Percentiles rank a stretch among this genome's conserved stretches.
Evolutionary conservation across 2,329 filamentous ascomycete species (phyloP).

Genomic region (Monilinia polystroma): DNA sequence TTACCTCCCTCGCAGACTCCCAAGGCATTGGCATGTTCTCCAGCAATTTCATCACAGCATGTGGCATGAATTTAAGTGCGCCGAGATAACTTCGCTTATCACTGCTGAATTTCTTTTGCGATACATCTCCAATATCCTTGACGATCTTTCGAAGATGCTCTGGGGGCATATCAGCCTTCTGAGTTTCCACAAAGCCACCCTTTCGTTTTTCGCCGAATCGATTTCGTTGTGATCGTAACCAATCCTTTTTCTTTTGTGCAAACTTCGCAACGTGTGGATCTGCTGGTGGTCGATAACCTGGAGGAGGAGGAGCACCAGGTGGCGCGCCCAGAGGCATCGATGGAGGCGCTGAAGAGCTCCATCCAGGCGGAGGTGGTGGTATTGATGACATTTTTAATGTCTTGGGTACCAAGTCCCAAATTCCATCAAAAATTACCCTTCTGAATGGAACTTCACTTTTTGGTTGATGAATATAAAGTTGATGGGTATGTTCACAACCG

Average conservation of each 20-base stretch:
- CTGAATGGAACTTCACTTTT: conserved; percentile 18
- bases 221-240: conserved; percentile 86
- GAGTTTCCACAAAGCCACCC: conserved; percentile 93
- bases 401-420: conserved; percentile 31
- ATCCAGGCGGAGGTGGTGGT: conserved; percentile 67
- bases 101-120: conserved; percentile 98
- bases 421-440: conserved; percentile 28
- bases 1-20: conserved; percentile 94
- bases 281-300: conserved; percentile 76
- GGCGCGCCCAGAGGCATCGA: conserved; percentile 50
- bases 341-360: conserved; percentile 53
- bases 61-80: conserved; percentile 98
- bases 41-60: conserved; percentile 92
- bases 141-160: conserved; percentile 98
- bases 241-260: conserved; percentile 98
- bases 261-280: conserved; percentile 91
- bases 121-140: conserved; percentile 97
- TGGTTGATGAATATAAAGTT: conserved; percentile 21
- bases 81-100: conserved; percentile 98
- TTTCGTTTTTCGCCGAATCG: conserved; percentile 97
- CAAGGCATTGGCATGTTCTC: conserved; percentile 99
- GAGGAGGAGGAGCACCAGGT: conserved; percentile 67
- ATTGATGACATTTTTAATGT: conserved; percentile 54
- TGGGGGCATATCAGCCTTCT: conserved; percentile 97
- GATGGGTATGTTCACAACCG: conserved; percentile 12